These are phyloP conservation scores for Ascoidea tarda DNA, from an alignment of 805 yeast species.

Conservation along the genomic window DNA sequence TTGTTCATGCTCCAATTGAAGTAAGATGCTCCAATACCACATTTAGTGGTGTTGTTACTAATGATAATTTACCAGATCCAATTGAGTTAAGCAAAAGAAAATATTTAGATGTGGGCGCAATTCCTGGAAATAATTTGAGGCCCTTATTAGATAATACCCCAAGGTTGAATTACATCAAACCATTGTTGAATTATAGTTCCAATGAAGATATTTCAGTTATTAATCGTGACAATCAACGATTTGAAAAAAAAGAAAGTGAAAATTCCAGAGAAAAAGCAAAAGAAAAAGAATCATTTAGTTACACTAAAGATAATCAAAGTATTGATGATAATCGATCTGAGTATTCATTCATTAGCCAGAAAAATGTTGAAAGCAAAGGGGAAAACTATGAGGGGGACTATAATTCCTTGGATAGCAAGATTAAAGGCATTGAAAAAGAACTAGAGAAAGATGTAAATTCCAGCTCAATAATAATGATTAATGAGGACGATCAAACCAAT, in stretches of 20 bases:
- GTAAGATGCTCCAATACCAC: conserved; percentile 87
- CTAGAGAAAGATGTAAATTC: too few relatives aligned
- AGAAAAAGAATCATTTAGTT: too few relatives aligned
- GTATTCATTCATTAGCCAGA: not conserved
- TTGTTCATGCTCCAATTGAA: conserved; percentile 91
- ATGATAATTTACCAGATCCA: conserved; percentile 5
- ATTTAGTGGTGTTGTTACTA: conserved; percentile 23
- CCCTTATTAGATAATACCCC: conserved; percentile 81
- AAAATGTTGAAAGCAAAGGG: not conserved
- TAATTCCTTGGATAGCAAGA: not conserved
- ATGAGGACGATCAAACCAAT: conserved; percentile 25
- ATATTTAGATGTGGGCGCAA: conserved; percentile 43
- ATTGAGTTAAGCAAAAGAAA: conserved; percentile 18
- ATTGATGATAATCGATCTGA: not conserved
- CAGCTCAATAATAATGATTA: not conserved
- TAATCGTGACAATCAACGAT: too few relatives aligned
- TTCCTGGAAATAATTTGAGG: conserved; percentile 71
- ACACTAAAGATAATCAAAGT: too few relatives aligned
- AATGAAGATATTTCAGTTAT: not conserved
- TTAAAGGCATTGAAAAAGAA: conserved; percentile 2
- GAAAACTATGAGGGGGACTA: not conserved
- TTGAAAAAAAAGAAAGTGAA: too few relatives aligned
- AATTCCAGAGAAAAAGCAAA: too few relatives aligned
- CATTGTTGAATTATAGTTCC: not conserved
- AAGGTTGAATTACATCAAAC: conserved; percentile 31